A percentile compares a stretch with the other conserved stretches of the same genome.
Evolutionary conservation across 495 filamentous ascomycete genomes (phyloP).

Genomic region (Penicillium ucsense): DNA sequence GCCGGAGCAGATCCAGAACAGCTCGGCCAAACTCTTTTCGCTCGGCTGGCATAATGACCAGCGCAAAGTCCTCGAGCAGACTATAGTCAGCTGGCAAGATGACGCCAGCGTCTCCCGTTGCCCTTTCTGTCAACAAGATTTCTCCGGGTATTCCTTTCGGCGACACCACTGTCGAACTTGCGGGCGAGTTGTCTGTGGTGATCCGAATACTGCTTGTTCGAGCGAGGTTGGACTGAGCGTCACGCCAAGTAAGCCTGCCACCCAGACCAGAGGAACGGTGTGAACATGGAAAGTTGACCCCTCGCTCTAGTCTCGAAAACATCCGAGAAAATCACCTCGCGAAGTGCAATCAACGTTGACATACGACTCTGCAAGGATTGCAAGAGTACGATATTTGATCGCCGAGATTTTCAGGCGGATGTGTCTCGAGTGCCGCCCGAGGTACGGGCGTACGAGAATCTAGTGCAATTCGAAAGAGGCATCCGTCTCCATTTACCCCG

Average conservation of each 20-base stretch:
- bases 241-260: slow-evolving; percentile 49
- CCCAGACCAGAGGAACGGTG: background rate
- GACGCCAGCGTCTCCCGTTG: slow-evolving; percentile 71
- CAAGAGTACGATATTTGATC: slow-evolving; percentile 72
- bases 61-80: slow-evolving; percentile 76
- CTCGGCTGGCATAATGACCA: slow-evolving; percentile 52
- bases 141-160: slow-evolving; percentile 78
- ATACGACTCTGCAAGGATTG: slow-evolving; percentile 90
- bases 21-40: slow-evolving; percentile 45
- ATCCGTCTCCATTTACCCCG: slow-evolving; percentile 76
- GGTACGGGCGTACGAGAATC: slow-evolving; percentile 74
- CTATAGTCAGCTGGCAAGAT: slow-evolving; percentile 89
- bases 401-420: slow-evolving; percentile 69
- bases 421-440: slow-evolving; percentile 60
- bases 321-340: slow-evolving; percentile 48
- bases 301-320: slow-evolving; percentile 31
- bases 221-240: slow-evolving; percentile 73
- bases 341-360: slow-evolving; percentile 57
- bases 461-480: slow-evolving; percentile 81
- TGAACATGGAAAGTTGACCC: slow-evolving; percentile 8
- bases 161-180: slow-evolving; percentile 93
- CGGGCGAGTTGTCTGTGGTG: slow-evolving; percentile 84
- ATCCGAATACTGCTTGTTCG: slow-evolving; percentile 74
- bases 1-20: slow-evolving; percentile 42
- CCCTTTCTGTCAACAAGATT: slow-evolving; percentile 92